phyloP scores from a whole-genome alignment of 768 basidiomycete genomes.

The Tricholoma sp. region DNA sequence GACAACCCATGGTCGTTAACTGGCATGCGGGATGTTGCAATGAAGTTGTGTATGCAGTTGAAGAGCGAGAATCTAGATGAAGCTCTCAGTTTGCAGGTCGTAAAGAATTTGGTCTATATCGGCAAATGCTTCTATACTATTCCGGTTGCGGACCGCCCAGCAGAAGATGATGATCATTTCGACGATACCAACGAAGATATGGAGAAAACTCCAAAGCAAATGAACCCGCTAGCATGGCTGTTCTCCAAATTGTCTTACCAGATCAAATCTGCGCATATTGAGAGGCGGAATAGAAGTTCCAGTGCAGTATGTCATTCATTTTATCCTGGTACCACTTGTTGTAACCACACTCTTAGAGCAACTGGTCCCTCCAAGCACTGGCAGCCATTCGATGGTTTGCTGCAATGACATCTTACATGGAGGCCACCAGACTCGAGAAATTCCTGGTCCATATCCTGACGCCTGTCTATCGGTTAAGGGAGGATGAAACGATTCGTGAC shows the following conservation, averaged over 20 bases:
- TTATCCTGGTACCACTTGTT: not conserved
- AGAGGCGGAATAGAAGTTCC: conserved; percentile 50
- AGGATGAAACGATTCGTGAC: conserved; percentile 83
- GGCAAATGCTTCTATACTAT: conserved; percentile 73
- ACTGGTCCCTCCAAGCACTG: conserved; percentile 80
- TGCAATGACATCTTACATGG: conserved; percentile 77
- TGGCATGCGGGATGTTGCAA: conserved; percentile 65
- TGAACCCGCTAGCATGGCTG: conserved; percentile 78
- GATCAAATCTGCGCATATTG: conserved; percentile 68
- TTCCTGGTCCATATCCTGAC: conserved; percentile 83
- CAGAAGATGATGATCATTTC: conserved; percentile 20
- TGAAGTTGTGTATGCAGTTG: conserved; percentile 71
- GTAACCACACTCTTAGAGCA: conserved; percentile 40
- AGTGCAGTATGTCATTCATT: conserved; percentile 34
- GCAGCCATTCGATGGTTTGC: conserved; percentile 91
- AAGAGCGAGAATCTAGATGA: conserved; percentile 78
- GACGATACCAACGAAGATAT: conserved; percentile 26
- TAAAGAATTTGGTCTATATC: conserved; percentile 92
- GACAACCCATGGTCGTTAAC: conserved; percentile 45
- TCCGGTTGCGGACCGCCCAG: conserved; percentile 17
- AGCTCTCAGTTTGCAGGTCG: conserved; percentile 70
- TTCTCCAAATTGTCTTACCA: conserved; percentile 94
- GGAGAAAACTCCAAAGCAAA: conserved; percentile 26
- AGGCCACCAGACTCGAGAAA: conserved; percentile 46
- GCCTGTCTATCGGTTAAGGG: conserved; percentile 81